Base-by-base conservation (phyloP, 768 basidiomycete species). In the Phanerodontia chrysosporium region DNA sequence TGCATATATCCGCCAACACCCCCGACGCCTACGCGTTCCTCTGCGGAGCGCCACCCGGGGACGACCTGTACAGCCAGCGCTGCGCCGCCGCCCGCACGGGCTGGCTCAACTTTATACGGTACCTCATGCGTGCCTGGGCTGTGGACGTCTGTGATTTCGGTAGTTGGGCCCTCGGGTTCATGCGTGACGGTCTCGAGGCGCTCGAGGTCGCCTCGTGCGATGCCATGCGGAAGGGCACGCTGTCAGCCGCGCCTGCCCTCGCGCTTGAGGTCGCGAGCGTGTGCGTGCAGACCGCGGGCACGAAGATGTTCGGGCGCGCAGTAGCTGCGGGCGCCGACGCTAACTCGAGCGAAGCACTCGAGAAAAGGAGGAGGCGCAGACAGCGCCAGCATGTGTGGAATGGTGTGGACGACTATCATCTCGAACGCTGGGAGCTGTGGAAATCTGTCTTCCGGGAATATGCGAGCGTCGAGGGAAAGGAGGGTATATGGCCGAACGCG, bases 341-440 rank as follows among this genome's bases (percentile, higher is more conserved):
- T 4, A 57, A 61, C 24, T 49, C 62, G 28, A 36, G 49, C n/a
- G 58, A 57, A 59, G 9, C 39, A 1, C 18, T 22, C 4, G 42
- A 24, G 1, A n/a, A n/a, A n/a, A 9, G 16, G 13, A 58, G 62
- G 2, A n/a, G 25, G 9, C 57, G 59, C 5, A 57, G 62, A 1
- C 22, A 30, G 18, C 58, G 59, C n/a, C 59, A 54, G 3, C 54
- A 51, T 0, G 53, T 45, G 12, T 64, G 59, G 59, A 57, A 55
- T 29, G 62, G 62, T 10, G 59, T 60, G 29, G 59, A 60, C 18
- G 59, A 57, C 12, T 64, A 61, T 32, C 53, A 58, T 22, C 52
- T 57, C 1, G 59, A 64, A 2, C 22, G 62, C 5, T 64, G 62
- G 62, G 39, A 42, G 22, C 57, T 56, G 24, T 64, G 62, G 62